Conservation (phyloP, 176 grass and related monocot species). For the Hsuehochloa calcarea region DNA sequence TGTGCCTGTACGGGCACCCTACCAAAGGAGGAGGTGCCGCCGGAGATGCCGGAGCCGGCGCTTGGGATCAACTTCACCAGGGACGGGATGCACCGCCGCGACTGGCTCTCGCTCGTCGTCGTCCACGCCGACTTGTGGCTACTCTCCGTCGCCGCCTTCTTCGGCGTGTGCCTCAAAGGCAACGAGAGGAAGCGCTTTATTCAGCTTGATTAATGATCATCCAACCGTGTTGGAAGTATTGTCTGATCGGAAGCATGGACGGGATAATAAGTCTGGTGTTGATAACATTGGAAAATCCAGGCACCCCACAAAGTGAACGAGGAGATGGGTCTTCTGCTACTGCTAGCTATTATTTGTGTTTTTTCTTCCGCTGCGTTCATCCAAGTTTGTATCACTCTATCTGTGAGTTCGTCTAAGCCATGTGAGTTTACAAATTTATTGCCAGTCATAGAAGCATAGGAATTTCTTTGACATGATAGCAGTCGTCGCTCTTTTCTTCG, state of each 20-base stretch:
- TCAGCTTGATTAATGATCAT: constrained; percentile 64
- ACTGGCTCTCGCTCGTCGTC: constrained; percentile 35
- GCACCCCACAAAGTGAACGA: constrained; percentile 45
- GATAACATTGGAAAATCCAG: constrained; percentile 57
- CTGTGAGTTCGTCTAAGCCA: too few species aligned
- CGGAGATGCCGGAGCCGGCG: constrained; percentile 38
- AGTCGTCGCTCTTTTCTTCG: too few species aligned
- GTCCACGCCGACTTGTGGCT: constrained; percentile 45
- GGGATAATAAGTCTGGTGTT: constrained; percentile 39
- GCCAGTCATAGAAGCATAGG: too few species aligned
- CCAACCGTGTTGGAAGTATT: constrained; percentile 56
- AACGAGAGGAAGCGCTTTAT: constrained; percentile 61
- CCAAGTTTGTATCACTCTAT: too few species aligned
- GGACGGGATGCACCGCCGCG: constrained; percentile 30
- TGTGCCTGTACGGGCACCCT: constrained; percentile 40
- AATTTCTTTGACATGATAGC: too few species aligned
- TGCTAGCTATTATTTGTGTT: too few species aligned
- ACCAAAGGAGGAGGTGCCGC: constrained; percentile 37
- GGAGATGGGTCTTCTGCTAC: too few species aligned
- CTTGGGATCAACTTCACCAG: constrained; percentile 28
- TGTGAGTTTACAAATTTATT: too few species aligned
- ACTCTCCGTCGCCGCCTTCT: constrained; percentile 25
- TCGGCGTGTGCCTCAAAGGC: constrained; percentile 26
- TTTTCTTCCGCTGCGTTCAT: too few species aligned
- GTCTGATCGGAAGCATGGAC: constrained; percentile 43